These are phyloP conservation scores for Somion occarium DNA, from an alignment of 1,284 basidiomycete species.

Conservation along the genomic window DNA sequence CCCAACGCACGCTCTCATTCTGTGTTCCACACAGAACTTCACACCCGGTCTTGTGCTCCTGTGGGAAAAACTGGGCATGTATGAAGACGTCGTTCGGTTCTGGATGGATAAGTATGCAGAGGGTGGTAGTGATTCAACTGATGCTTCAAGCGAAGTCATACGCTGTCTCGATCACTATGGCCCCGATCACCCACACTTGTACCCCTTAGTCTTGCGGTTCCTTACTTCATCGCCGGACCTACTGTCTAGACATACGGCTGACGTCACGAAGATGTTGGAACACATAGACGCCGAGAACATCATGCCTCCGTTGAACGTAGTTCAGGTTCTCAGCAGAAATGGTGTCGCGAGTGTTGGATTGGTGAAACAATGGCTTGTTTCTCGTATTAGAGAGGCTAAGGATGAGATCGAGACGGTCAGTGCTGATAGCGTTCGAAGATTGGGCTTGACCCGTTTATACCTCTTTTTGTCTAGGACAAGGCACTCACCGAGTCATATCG, in stretches of 20 bases:
- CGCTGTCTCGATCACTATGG: conserved; percentile 75
- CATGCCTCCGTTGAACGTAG: conserved; percentile 84
- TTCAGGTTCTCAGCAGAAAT: conserved; percentile 86
- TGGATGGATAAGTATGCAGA: conserved; percentile 75
- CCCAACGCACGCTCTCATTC: conserved; percentile 84
- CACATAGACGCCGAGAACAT: conserved; percentile 77
- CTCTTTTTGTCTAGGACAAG: conserved; percentile 56
- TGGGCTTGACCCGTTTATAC: conserved; percentile 5
- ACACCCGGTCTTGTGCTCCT: conserved; percentile 83
- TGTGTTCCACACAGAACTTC: conserved; percentile 84
- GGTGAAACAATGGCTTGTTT: conserved; percentile 85
- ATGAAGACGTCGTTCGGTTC: conserved; percentile 90
- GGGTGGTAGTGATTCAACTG: conserved; percentile 23
- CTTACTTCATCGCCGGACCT: conserved; percentile 76
- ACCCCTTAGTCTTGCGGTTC: conserved; percentile 87
- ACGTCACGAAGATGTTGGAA: conserved; percentile 69
- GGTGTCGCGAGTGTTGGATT: conserved; percentile 86
- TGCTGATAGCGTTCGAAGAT: conserved; percentile 13
- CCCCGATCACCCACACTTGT: conserved; percentile 65
- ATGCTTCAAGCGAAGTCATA: conserved; percentile 67
- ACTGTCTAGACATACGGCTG: conserved; percentile 63
- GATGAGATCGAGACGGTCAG: conserved; percentile 79
- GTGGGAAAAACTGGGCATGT: conserved; percentile 95
- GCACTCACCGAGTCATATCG: conserved; percentile 85
- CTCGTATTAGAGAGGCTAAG: conserved; percentile 67